A percentile compares a stretch with the other conserved stretches of the same genome.
Evolutionary conservation across 345 rosid species (phyloP).

Genomic region (Bretschneidera sinensis): DNA sequence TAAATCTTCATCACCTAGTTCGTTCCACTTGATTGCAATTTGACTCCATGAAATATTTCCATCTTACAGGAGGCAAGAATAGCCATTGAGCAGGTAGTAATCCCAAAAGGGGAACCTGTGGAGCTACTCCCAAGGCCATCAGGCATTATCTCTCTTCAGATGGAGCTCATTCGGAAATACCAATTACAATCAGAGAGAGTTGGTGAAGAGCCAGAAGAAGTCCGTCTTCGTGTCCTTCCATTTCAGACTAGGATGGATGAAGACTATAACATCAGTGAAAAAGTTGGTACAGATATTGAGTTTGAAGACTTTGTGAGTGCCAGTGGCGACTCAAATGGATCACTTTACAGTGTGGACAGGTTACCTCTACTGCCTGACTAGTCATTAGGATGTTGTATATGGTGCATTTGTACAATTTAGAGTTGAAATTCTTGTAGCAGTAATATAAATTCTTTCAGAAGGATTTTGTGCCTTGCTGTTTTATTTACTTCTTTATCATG

Average conservation of each 20-base stretch:
- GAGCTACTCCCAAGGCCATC: constrained; percentile 69
- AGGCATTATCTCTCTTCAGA: constrained; percentile 53
- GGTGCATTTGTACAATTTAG: background rate
- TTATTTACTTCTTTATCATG: too few relatives aligned
- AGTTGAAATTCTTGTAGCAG: background rate
- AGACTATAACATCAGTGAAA: constrained; percentile 19
- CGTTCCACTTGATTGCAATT: background rate
- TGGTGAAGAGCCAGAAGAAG: constrained; percentile 44
- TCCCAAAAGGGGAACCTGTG: constrained; percentile 57
- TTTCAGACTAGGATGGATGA: constrained; percentile 28
- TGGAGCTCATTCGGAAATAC: constrained; percentile 54
- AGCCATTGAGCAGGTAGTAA: constrained; percentile 71
- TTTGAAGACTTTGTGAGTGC: constrained; percentile 25
- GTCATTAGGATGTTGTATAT: background rate
- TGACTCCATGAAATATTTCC: background rate
- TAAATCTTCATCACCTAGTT: background rate
- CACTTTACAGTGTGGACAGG: constrained; percentile 29
- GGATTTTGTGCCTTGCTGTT: background rate
- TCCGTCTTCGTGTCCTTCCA: constrained; percentile 54
- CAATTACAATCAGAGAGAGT: constrained; percentile 50
- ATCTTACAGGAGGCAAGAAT: constrained; percentile 69
- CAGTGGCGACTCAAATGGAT: constrained; percentile 33
- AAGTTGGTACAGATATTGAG: constrained; percentile 16
- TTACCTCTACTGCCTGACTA: constrained; percentile 59
- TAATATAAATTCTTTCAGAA: background rate